phyloP scores from a whole-genome alignment of 1,139 yeast species.

The Suhomyces bolitotheri region DNA sequence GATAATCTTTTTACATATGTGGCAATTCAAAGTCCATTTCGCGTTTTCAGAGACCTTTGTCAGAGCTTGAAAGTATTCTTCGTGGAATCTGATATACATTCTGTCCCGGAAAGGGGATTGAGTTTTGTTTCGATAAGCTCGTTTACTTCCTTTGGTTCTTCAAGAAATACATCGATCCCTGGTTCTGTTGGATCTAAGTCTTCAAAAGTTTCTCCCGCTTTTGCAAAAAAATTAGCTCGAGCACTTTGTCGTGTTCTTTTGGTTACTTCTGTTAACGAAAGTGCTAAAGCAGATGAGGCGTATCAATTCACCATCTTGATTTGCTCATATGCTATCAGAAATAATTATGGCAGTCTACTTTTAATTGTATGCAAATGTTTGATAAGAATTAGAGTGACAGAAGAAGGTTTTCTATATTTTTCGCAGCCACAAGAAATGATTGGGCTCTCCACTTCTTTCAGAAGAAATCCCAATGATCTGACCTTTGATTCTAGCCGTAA shows the following conservation, averaged over 20 bases:
- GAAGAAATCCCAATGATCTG: slow-evolving; percentile 42
- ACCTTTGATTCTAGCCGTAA: slow-evolving; percentile 18
- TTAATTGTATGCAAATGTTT: slow-evolving; percentile 55
- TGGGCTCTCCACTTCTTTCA: slow-evolving; percentile 62
- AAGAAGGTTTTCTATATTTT: slow-evolving; percentile 48
- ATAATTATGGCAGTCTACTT: slow-evolving; percentile 35
- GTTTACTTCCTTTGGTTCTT: slow-evolving; percentile 10
- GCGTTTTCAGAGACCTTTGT: slow-evolving; percentile 26
- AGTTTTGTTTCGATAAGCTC: slow-evolving; percentile 4
- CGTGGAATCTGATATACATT: background rate
- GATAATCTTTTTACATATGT: slow-evolving; percentile 33
- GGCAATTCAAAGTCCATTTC: slow-evolving; percentile 25
- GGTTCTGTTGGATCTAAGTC: background rate
- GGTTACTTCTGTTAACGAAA: slow-evolving; percentile 23
- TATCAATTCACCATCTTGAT: slow-evolving; percentile 30
- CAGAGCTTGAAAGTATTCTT: slow-evolving; percentile 14
- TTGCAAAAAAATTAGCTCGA: slow-evolving; percentile 29
- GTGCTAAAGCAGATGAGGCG: slow-evolving; percentile 30
- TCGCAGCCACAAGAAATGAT: slow-evolving; percentile 63
- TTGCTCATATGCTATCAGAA: slow-evolving; percentile 29
- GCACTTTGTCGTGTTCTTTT: slow-evolving; percentile 38
- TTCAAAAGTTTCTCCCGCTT: slow-evolving; percentile 11
- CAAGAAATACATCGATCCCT: slow-evolving; percentile 15
- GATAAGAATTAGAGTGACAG: slow-evolving; percentile 55
- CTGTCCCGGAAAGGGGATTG: background rate